Base-by-base conservation (phyloP, 441 rosid species). In the Gossypium aridum region DNA sequence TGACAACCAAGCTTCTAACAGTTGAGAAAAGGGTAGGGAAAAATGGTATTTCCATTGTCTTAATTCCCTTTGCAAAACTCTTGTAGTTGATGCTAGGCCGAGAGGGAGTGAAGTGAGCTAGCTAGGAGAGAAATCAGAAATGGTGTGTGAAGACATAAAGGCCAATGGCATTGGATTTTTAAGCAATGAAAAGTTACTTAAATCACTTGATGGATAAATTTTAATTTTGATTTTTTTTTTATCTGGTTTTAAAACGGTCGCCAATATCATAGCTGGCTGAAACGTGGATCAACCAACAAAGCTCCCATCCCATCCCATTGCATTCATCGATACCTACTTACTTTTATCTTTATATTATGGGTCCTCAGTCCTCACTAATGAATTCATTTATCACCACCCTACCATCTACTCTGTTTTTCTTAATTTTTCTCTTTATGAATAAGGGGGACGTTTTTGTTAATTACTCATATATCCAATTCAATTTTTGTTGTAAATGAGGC, bases 21-120 rank as follows among this genome's bases (percentile, higher is more conserved):
- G 6, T 31, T 53, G 17, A 4, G 51, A 28, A 70, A 31, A 70
- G 7, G 28, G 49, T 31, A 3, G 73, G 63, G 63, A 70, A 70
- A 6, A 70, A 54, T 0, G 73, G 73, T 28, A 70, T 5, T 2
- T 70, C 73, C 73, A 70, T 70, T 54, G 0, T 69, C 60, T 25
- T n/a, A n/a, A 53, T 53, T 25, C 37, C 31, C 37, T 60, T 25
- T 51, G 64, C 16, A 59, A 55, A 22, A 17, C 60, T 55, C 22
- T 19, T 2, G 22, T 20, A 17, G 54, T 12, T 55, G 60, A 3
- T 55, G 25, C 13, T 55, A 43, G 64, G 8, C 37, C 5, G 8
- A 37, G 1, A 7, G 37, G 19, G 17, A n/a, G 8, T n/a, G 49
- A 60, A 25, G 3, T 59, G 17, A n/a, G 17, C 13, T 43, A 43